These are phyloP conservation scores for Catenaria anguillulae DNA, from an alignment of 371 early-diverging fungal genomes.

Conservation along the genomic window DNA sequence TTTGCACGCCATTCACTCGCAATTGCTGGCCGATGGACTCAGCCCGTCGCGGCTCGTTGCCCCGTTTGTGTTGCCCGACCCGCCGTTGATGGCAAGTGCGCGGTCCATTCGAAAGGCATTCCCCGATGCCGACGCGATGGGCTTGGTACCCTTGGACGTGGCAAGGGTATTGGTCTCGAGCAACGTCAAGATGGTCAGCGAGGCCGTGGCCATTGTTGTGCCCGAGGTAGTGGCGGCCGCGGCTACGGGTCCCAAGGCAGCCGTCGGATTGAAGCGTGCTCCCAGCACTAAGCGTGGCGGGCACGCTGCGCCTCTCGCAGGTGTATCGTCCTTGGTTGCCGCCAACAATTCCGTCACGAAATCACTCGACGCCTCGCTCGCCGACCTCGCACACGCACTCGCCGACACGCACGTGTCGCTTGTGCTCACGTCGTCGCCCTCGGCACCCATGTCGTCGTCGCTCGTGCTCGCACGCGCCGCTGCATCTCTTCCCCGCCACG, in stretches of 20 bases:
- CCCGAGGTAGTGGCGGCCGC: background rate
- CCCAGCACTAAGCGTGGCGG: background rate
- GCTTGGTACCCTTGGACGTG: background rate
- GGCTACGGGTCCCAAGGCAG: background rate
- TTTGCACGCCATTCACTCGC: background rate
- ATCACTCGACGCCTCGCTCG: background rate
- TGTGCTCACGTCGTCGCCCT: background rate
- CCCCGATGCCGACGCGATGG: background rate
- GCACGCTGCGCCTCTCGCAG: background rate
- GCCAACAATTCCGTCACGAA: background rate
- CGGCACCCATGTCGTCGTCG: background rate
- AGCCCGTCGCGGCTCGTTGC: background rate
- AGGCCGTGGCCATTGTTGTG: no score
- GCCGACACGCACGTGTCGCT: background rate
- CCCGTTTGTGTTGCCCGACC: background rate
- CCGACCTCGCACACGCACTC: background rate
- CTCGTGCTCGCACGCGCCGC: background rate
- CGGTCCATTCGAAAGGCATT: background rate
- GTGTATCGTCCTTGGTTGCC: background rate
- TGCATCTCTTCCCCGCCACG: background rate
- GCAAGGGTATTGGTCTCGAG: background rate
- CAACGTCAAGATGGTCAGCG: background rate
- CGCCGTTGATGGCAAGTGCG: background rate
- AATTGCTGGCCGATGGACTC: background rate
- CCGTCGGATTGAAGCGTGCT: background rate